Evolutionary conservation across 2,329 filamentous ascomycete species (phyloP).

Genomic region (Domatiomyces catenatus): DNA sequence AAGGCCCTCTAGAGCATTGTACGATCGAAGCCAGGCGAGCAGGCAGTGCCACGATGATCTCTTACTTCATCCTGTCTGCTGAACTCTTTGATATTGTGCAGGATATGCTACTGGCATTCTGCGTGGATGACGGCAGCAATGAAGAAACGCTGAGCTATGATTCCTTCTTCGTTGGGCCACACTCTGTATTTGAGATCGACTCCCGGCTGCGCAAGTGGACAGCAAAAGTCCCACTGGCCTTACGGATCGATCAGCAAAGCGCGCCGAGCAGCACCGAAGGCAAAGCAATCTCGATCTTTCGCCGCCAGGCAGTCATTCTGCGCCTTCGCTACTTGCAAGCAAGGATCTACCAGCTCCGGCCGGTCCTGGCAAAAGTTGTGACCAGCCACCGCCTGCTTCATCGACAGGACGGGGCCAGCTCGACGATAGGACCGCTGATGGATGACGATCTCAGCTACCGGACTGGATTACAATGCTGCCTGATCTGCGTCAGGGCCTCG

Average conservation of each 20-base stretch:
- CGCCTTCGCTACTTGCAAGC: constrained; percentile 4
- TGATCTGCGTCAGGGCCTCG: constrained; percentile 3
- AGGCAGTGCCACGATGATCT: neutral
- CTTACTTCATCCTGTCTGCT: constrained; percentile 3
- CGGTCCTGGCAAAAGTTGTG: constrained; percentile 2
- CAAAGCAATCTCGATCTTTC: constrained; percentile 1
- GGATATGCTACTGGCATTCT: constrained; percentile 2
- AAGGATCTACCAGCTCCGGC: constrained; percentile 4
- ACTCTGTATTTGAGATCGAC: constrained; percentile 2
- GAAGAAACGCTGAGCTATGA: neutral
- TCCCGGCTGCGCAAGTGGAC: constrained; percentile 1
- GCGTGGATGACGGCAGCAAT: neutral
- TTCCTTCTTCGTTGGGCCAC: neutral
- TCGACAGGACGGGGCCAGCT: neutral
- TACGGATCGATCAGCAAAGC: neutral
- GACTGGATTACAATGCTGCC: constrained; percentile 3
- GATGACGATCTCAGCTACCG: constrained; percentile 2
- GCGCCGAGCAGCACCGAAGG: neutral
- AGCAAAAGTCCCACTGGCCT: neutral
- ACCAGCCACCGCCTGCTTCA: neutral
- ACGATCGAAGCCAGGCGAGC: neutral
- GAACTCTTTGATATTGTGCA: constrained; percentile 3
- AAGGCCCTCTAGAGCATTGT: neutral
- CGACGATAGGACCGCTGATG: neutral
- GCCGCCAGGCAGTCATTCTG: constrained; percentile 4